phyloP scores from a whole-genome alignment of 139 green algal genomes.

The Tetradesmus obliquus region DNA sequence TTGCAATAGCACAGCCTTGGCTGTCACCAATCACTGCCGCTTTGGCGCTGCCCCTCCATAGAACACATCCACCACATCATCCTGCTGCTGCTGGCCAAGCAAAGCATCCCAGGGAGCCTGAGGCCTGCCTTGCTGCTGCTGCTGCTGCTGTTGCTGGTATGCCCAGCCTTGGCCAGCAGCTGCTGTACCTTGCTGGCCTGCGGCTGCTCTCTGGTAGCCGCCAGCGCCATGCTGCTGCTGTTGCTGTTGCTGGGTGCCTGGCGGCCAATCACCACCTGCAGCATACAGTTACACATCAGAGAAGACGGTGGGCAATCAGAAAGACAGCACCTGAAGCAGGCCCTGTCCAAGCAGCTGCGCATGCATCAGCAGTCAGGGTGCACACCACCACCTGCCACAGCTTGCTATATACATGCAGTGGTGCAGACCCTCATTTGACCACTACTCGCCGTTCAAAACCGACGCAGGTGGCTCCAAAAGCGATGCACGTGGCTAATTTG shows the following conservation, averaged over 20 bases:
- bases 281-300: not conserved
- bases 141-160: not conserved
- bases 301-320: too few species aligned
- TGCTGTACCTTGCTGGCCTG: not conserved
- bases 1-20: too few species aligned
- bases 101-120: not conserved
- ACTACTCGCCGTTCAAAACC: too few species aligned
- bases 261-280: not conserved
- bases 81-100: not conserved
- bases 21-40: not conserved
- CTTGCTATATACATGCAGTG: too few species aligned
- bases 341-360: not conserved
- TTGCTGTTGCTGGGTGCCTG: not conserved
- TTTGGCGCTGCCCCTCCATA: not conserved
- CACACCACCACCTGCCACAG: too few species aligned
- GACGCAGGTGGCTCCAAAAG: too few species aligned
- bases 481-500: too few species aligned
- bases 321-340: not conserved
- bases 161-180: not conserved
- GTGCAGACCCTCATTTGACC: too few species aligned
- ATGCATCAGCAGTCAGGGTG: too few species aligned
- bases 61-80: conserved; percentile 9
- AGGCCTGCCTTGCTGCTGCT: not conserved
- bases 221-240: not conserved
- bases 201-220: not conserved